Evolutionary conservation across 2,329 filamentous ascomycete genomes (phyloP).

Genomic region (Penicillium brasilianum): DNA sequence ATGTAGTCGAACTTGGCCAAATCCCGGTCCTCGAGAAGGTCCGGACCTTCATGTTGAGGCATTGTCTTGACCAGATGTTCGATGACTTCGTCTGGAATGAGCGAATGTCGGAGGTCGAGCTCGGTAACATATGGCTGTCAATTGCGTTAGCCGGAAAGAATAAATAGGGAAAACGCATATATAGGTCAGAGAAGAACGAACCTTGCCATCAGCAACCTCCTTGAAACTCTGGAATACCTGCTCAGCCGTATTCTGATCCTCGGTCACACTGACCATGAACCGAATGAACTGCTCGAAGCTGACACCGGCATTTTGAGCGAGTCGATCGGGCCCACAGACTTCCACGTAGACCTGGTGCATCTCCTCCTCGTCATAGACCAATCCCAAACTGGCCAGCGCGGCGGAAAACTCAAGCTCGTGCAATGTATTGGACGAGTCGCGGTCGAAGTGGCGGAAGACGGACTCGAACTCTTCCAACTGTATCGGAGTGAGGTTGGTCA

Average conservation of each 20-base stretch:
- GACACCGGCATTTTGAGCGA: slow-evolving; percentile 71
- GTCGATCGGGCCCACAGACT: slow-evolving; percentile 65
- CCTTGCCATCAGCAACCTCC: slow-evolving; percentile 95
- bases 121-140: slow-evolving; percentile 88
- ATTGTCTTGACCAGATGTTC: slow-evolving; percentile 88
- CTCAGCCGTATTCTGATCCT: slow-evolving; percentile 98
- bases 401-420: slow-evolving; percentile 96
- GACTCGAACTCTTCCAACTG: slow-evolving; percentile 98
- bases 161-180: not conserved
- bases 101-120: slow-evolving; percentile 89
- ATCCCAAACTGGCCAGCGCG: slow-evolving; percentile 87
- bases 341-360: slow-evolving; percentile 95
- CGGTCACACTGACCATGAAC: slow-evolving; percentile 99
- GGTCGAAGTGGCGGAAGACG: slow-evolving; percentile 97
- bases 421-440: slow-evolving; percentile 86
- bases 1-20: slow-evolving; percentile 94
- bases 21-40: slow-evolving; percentile 82
- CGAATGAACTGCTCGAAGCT: slow-evolving; percentile 98
- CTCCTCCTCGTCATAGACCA: slow-evolving; percentile 96
- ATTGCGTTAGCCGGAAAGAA: slow-evolving; percentile 11
- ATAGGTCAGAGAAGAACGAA: slow-evolving; percentile 38
- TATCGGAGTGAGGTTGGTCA: slow-evolving; percentile 98
- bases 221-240: slow-evolving; percentile 98
- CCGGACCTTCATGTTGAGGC: slow-evolving; percentile 80
- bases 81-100: slow-evolving; percentile 96